Percentiles rank a stretch among this genome's conserved stretches.
Evolutionary conservation across 2,329 filamentous ascomycete genomes (phyloP).

Genomic region (Metarhizium album): DNA sequence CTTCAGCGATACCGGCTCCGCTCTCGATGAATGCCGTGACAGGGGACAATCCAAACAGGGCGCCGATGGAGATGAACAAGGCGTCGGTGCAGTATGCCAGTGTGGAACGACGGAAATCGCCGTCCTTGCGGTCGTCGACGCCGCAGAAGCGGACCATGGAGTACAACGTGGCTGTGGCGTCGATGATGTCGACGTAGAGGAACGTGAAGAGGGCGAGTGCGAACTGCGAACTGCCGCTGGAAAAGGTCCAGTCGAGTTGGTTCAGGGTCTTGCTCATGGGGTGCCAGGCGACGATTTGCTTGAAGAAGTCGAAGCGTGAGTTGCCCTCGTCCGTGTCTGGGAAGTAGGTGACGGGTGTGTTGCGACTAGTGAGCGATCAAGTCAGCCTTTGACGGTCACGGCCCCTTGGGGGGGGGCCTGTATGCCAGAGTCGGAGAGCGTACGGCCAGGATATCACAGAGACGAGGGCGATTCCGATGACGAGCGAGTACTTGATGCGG

Average conservation of each 20-base stretch:
- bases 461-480: constrained; percentile 61
- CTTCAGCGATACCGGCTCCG: constrained; percentile 65
- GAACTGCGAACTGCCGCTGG: constrained; percentile 47
- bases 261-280: constrained; percentile 54
- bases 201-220: constrained; percentile 65
- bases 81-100: constrained; percentile 68
- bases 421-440: constrained; percentile 18
- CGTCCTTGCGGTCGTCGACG: constrained; percentile 50
- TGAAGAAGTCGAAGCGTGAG: constrained; percentile 60
- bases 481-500: constrained; percentile 63
- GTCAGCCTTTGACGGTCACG: not conserved
- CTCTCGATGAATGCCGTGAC: constrained; percentile 68
- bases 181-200: constrained; percentile 70
- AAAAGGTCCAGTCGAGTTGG: constrained; percentile 56
- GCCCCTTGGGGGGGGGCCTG: not conserved
- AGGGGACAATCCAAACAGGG: constrained; percentile 58
- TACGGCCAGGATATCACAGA: constrained; percentile 67
- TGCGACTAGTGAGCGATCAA: constrained; percentile 31
- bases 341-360: constrained; percentile 63
- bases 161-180: constrained; percentile 67
- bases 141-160: constrained; percentile 72
- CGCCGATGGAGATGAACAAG: constrained; percentile 58
- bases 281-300: constrained; percentile 59
- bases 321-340: constrained; percentile 55
- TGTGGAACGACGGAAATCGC: constrained; percentile 80